Conservation (phyloP, 179 eudicot genomes). For the Amaranthus tricolor region DNA sequence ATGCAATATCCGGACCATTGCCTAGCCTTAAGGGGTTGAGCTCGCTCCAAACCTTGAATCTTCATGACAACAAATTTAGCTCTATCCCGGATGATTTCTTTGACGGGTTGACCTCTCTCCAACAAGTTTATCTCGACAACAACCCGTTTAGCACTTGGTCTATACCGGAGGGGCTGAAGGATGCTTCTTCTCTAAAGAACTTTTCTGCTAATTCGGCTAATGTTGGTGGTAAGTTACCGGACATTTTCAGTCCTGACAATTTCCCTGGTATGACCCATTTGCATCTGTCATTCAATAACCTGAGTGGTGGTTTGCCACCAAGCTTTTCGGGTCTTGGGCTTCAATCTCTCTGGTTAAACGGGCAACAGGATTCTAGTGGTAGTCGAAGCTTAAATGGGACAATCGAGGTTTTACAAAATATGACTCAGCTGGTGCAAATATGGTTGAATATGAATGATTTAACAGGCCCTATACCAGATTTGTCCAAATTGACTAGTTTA, state of each 20-base stretch:
- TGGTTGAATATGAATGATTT: constrained; percentile 39
- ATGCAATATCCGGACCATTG: constrained; percentile 46
- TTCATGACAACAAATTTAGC: constrained; percentile 40
- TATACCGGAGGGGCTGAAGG: constrained; percentile 35
- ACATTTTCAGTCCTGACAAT: constrained; percentile 26
- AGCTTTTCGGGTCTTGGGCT: constrained; percentile 33
- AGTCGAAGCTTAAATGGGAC: constrained; percentile 34
- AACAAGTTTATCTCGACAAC: constrained; percentile 33
- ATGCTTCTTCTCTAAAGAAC: constrained; percentile 25
- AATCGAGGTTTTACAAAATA: constrained; percentile 37
- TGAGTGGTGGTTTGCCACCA: constrained; percentile 35
- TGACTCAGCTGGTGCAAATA: constrained; percentile 37
- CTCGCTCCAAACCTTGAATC: constrained; percentile 35
- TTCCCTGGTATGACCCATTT: constrained; percentile 33
- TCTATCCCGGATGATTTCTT: constrained; percentile 46
- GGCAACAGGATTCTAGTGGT: constrained; percentile 30
- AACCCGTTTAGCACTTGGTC: constrained; percentile 40
- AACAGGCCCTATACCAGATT: constrained; percentile 47
- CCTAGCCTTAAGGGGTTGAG: constrained; percentile 49
- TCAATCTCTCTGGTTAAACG: constrained; percentile 42
- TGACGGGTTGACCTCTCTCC: constrained; percentile 37
- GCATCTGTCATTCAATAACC: constrained; percentile 31
- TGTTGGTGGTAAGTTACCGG: constrained; percentile 35
- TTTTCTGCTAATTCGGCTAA: constrained; percentile 42
- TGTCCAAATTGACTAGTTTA: constrained; percentile 26